These are phyloP conservation scores for Ophiostoma quercus DNA, from an alignment of 2,329 filamentous ascomycete species.

Conservation along the genomic window DNA sequence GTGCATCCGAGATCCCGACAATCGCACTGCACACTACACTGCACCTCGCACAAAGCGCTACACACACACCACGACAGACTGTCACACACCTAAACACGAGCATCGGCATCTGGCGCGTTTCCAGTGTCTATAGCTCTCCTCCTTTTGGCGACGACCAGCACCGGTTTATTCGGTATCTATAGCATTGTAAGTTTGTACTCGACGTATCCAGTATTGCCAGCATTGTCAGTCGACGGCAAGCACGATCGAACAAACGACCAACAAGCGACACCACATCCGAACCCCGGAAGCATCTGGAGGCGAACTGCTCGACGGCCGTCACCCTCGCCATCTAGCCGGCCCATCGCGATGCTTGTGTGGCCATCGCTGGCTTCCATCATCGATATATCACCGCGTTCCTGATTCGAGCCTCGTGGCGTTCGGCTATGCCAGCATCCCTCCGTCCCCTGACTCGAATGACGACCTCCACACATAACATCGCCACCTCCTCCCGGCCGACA, in stretches of 20 bases:
- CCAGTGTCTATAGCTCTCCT: not conserved
- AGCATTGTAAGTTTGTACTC: too few species aligned
- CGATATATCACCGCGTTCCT: not conserved
- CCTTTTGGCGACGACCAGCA: not conserved
- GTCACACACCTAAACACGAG: not conserved
- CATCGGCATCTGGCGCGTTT: not conserved
- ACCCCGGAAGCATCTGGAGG: not conserved
- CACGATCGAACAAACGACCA: not conserved
- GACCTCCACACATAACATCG: not conserved
- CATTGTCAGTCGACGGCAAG: not conserved
- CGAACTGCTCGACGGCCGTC: not conserved
- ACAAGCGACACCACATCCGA: not conserved
- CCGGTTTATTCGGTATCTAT: not conserved
- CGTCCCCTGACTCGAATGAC: slow-evolving; percentile 1
- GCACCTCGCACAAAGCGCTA: slow-evolving; percentile 12
- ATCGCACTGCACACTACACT: slow-evolving; percentile 17
- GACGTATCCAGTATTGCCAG: too few species aligned
- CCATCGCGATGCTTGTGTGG: slow-evolving; percentile 8
- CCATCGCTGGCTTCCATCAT: not conserved
- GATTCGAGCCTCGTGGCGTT: slow-evolving; percentile 12
- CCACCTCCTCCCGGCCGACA: not conserved
- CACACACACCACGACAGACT: not conserved
- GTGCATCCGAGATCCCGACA: slow-evolving; percentile 17
- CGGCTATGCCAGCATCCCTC: not conserved
- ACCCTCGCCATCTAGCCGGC: not conserved